Conservation (phyloP, 495 filamentous ascomycete species). For the Xylaria bambusicola region DNA sequence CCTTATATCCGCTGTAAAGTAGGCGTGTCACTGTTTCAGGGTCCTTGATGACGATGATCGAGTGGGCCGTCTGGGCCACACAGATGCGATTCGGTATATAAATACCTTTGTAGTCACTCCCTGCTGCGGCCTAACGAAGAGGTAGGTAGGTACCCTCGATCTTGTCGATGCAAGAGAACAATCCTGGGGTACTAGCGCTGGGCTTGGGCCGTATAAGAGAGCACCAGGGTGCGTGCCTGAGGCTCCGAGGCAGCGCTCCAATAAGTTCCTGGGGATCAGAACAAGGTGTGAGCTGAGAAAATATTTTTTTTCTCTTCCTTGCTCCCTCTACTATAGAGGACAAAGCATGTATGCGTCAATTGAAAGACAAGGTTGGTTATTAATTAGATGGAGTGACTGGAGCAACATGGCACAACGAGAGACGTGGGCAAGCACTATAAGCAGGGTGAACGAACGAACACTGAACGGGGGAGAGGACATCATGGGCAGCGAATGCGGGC, state of each 20-base stretch:
- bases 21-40: slow-evolving; percentile 27
- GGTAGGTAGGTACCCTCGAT: slow-evolving; percentile 29
- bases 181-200: slow-evolving; percentile 33
- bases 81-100: slow-evolving; percentile 24
- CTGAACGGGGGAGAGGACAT: slow-evolving; percentile 19
- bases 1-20: slow-evolving; percentile 25
- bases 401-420: slow-evolving; percentile 38
- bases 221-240: slow-evolving; percentile 2
- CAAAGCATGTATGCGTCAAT: slow-evolving; percentile 16
- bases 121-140: slow-evolving; percentile 35
- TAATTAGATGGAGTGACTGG: slow-evolving; percentile 31
- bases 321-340: no score
- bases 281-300: slow-evolving; percentile 3
- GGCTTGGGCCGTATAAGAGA: slow-evolving; percentile 27
- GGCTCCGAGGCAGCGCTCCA: slow-evolving; percentile 14
- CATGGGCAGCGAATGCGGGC: slow-evolving; percentile 24
- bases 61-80: slow-evolving; percentile 29
- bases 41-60: slow-evolving; percentile 25
- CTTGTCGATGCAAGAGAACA: slow-evolving; percentile 28
- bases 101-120: slow-evolving; percentile 1
- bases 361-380: slow-evolving; percentile 30
- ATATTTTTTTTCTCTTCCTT: slow-evolving; percentile 14
- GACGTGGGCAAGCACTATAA: slow-evolving; percentile 21
- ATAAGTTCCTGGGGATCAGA: slow-evolving; percentile 5
- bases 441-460: slow-evolving; percentile 26